phyloP scores from a whole-genome alignment of 148 eudicot species.

The Diospyros kaki region DNA sequence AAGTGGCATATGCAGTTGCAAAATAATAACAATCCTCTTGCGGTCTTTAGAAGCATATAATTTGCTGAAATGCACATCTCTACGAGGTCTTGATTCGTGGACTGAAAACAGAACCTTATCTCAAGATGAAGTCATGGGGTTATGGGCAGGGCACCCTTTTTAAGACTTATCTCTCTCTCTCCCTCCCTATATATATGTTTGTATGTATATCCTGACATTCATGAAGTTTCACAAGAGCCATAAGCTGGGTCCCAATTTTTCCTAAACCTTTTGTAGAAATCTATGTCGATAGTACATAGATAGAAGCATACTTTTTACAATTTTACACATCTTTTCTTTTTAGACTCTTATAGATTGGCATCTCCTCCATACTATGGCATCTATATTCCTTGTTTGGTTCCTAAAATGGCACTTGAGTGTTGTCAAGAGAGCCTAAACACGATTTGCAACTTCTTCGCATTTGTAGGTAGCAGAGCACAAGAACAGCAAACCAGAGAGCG shows the following conservation, averaged over 20 bases:
- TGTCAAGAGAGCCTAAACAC: background rate
- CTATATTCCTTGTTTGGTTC: too few species aligned
- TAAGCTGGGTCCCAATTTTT: conserved; percentile 11
- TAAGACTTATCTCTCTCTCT: too few species aligned
- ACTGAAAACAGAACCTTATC: conserved; percentile 20
- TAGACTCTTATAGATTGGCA: too few species aligned
- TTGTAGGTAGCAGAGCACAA: conserved; percentile 32
- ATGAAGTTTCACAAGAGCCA: conserved; percentile 2
- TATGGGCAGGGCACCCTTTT: too few species aligned
- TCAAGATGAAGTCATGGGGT: background rate
- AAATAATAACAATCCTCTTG: background rate
- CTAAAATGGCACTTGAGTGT: too few species aligned
- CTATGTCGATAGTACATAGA: background rate
- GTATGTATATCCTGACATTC: too few species aligned
- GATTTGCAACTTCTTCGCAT: background rate
- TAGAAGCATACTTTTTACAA: background rate
- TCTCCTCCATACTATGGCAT: too few species aligned
- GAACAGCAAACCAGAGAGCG: conserved; percentile 36
- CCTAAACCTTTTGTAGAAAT: background rate
- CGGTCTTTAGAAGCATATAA: conserved; percentile 18
- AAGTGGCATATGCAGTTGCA: background rate
- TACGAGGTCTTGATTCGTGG: conserved; percentile 15
- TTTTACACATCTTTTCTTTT: background rate
- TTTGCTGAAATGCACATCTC: conserved; percentile 19
- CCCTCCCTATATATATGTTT: too few species aligned